Conservation (phyloP, 192 early-diverging fungal genomes). For the Thamnidium elegans region DNA sequence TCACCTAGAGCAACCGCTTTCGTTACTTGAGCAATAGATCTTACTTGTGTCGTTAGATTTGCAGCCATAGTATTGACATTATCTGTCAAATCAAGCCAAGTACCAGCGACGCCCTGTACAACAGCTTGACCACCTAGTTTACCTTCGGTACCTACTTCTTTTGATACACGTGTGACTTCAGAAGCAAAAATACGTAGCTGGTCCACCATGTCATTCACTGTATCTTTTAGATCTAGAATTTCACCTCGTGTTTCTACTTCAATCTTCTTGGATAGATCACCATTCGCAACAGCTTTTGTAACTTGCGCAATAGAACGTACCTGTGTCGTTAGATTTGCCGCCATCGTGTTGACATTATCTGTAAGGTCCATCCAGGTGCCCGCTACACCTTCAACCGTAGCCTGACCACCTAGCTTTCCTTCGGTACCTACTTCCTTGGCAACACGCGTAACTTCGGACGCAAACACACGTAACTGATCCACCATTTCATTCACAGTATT, state of each 20-base stretch:
- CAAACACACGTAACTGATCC: conserved; percentile 52
- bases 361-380: conserved; percentile 76
- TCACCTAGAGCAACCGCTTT: conserved; percentile 50
- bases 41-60: conserved; percentile 57
- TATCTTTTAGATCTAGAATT: conserved; percentile 60
- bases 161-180: conserved; percentile 60
- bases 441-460: conserved; percentile 55
- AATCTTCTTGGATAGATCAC: conserved; percentile 59
- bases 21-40: conserved; percentile 50
- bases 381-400: conserved; percentile 62
- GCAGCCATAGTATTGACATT: conserved; percentile 55
- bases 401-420: conserved; percentile 72
- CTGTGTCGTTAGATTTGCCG: conserved; percentile 55
- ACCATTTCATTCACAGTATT: conserved; percentile 60
- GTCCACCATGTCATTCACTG: conserved; percentile 66
- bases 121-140: conserved; percentile 51
- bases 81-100: conserved; percentile 53
- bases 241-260: conserved; percentile 60
- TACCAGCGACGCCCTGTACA: conserved; percentile 47
- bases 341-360: conserved; percentile 61
- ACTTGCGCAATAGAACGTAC: conserved; percentile 65
- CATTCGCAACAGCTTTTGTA: conserved; percentile 53
- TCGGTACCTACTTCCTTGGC: conserved; percentile 60
- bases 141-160: conserved; percentile 58
- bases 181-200: conserved; percentile 54